These are phyloP conservation scores for Hydrangea macrophylla DNA, from an alignment of 148 eudicot genomes.

Conservation along the genomic window DNA sequence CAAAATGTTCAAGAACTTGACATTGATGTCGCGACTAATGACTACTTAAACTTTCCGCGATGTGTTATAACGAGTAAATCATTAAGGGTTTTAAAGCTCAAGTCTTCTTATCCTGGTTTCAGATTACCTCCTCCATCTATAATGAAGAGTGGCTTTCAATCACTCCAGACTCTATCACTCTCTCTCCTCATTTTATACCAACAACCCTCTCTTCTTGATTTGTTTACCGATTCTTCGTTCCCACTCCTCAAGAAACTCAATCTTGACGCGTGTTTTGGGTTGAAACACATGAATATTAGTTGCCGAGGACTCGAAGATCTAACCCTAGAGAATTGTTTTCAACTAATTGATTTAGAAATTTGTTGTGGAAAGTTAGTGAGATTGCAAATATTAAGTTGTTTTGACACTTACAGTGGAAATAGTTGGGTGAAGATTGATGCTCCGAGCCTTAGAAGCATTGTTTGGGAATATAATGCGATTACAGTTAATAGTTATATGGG, in stretches of 20 bases:
- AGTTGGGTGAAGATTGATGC: conserved; percentile 42
- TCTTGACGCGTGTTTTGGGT: conserved; percentile 30
- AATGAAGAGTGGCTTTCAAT: conserved; percentile 42
- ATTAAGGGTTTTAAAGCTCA: conserved; percentile 33
- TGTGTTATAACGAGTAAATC: conserved; percentile 24
- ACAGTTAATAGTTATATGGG: conserved; percentile 25
- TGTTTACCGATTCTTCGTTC: conserved; percentile 43
- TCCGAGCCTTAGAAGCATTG: conserved; percentile 28
- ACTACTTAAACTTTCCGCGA: conserved; percentile 50
- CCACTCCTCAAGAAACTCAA: conserved; percentile 37
- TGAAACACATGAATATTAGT: conserved; percentile 32
- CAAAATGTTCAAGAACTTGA: conserved; percentile 57
- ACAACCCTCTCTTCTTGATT: conserved; percentile 27
- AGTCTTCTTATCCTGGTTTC: conserved; percentile 42
- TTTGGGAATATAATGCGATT: conserved; percentile 44
- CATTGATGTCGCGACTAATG: conserved; percentile 41
- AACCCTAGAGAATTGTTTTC: conserved; percentile 31
- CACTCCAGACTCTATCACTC: conserved; percentile 33
- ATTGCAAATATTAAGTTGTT: conserved; percentile 36
- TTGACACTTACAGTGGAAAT: conserved; percentile 19
- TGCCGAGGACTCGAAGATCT: conserved; percentile 38
- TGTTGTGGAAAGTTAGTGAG: conserved; percentile 27
- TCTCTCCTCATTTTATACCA: conserved; percentile 25
- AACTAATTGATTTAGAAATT: conserved; percentile 32
- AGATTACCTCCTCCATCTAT: conserved; percentile 35